Evolutionary conservation across 768 basidiomycete genomes (phyloP).

Genomic region (Rhodotorula diobovata): DNA sequence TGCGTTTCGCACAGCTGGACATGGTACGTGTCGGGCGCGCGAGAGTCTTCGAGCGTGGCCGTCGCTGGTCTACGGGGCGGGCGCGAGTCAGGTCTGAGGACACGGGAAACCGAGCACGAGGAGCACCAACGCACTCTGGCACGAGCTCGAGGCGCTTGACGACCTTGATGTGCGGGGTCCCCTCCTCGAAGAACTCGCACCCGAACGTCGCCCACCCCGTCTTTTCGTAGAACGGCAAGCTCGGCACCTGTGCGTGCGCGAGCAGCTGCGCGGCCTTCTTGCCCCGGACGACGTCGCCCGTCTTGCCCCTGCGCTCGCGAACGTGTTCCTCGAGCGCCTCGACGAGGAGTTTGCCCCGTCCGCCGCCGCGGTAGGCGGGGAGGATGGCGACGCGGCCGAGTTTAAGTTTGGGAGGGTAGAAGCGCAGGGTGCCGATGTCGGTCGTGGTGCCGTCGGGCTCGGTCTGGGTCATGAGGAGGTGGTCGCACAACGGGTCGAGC

Average conservation of each 20-base stretch:
- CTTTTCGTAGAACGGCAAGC: conserved; percentile 5
- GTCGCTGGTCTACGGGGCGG: not conserved
- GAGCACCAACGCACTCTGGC: not conserved
- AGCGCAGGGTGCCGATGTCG: conserved; percentile 25
- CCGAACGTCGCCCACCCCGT: conserved; percentile 13
- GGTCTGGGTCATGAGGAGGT: conserved; percentile 16
- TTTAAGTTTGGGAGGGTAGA: conserved; percentile 13
- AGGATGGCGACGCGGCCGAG: conserved; percentile 34
- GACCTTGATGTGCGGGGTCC: conserved; percentile 28
- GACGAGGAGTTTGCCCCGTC: conserved; percentile 15
- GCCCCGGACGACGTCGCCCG: not conserved
- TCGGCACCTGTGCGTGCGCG: conserved; percentile 17
- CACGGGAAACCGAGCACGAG: not conserved
- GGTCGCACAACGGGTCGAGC: conserved; percentile 24
- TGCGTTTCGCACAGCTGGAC: not conserved
- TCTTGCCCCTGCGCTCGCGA: not conserved
- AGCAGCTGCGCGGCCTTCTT: not conserved
- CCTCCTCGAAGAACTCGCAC: conserved; percentile 27
- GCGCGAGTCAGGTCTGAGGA: no score
- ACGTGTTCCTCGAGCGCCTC: conserved; percentile 11
- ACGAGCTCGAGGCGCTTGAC: conserved; percentile 14
- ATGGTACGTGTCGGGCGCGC: not conserved
- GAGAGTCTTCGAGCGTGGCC: not conserved
- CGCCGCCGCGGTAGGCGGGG: not conserved
- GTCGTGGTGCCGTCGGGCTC: not conserved